Base-by-base conservation (phyloP, 2,329 filamentous ascomycete species). In the Rutstroemia sydowiana region DNA sequence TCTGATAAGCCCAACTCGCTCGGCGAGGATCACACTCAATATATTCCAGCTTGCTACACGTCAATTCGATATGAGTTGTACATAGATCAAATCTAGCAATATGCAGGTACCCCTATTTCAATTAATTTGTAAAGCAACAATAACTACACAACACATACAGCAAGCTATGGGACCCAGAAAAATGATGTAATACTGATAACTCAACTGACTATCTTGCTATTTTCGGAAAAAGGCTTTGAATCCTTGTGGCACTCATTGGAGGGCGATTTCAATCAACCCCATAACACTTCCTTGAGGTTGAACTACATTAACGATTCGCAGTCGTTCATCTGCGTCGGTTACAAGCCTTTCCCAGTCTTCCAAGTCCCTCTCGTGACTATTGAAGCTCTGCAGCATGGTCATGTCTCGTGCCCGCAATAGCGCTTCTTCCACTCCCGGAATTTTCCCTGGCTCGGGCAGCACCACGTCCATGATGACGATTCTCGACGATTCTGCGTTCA, bases 401-500 rank as follows among this genome's bases (percentile, higher is more conserved):
- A 71, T 44, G 53, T 70, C 68, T 18, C 65, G 55, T 4, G 57
- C 63, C 6, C 69, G 59, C 4, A 39, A 6, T 5, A 26, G 8
- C 7, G 18, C 8, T 18, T 43, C 23, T 11, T 23, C 16, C 10
- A 6, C 5, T 13, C 4, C 9, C 21, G 40, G 40, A 5, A 45
- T 13, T 11, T 5, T 16, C 18, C 43, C 43, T 8, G 43, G 16
- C 14, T 7, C 28, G 4, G 43, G 26, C 5, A 45, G 11, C 4
- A 45, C 14, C 16, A 9, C 20, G 10, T 45, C 43, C 26, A 32
- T 45, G 43, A 45, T 32, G 13, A 45, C 5, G 34, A 51, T 37
- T 16, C 68, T 57, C n/a, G 69, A 63, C 36, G 74, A 65, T 5
- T 5, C 52, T 18, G 69, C 62, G 57, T 73, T 67, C 54, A 75